These are phyloP conservation scores for Colletotrichum liriopes DNA, from an alignment of 2,329 filamentous ascomycete genomes.

Conservation along the genomic window DNA sequence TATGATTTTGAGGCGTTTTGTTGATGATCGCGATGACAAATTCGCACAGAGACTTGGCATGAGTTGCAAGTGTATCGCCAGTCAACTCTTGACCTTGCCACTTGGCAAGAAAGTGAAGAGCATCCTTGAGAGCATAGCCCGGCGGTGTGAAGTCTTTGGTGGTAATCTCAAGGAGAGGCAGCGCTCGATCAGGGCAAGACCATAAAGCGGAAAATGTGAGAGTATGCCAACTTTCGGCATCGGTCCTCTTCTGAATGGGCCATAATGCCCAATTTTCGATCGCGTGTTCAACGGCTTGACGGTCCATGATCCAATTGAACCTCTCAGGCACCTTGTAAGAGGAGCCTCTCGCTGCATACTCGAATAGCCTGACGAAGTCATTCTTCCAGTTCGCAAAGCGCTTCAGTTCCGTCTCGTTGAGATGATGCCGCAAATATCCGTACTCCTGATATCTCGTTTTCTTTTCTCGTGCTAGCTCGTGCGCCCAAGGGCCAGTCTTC, in stretches of 20 bases:
- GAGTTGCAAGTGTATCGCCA: not conserved
- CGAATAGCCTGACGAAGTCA: slow-evolving; percentile 11
- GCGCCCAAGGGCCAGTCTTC: not conserved
- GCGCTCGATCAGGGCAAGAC: slow-evolving; percentile 51
- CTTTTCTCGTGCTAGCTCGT: not conserved
- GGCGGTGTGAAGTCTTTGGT: slow-evolving; percentile 55
- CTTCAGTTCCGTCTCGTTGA: slow-evolving; percentile 25
- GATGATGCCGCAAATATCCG: slow-evolving; percentile 39
- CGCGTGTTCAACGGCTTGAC: slow-evolving; percentile 48
- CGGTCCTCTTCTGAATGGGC: slow-evolving; percentile 8
- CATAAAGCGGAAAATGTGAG: slow-evolving; percentile 56
- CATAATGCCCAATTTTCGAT: slow-evolving; percentile 45
- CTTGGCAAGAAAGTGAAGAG: slow-evolving; percentile 51
- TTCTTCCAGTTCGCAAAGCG: slow-evolving; percentile 41
- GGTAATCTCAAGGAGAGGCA: slow-evolving; percentile 55
- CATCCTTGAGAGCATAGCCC: slow-evolving; percentile 57
- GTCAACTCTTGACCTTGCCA: slow-evolving; percentile 29
- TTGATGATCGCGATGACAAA: slow-evolving; percentile 38
- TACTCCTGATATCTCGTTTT: slow-evolving; percentile 44
- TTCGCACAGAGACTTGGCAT: slow-evolving; percentile 46
- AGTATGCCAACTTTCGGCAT: slow-evolving; percentile 48
- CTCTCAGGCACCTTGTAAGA: slow-evolving; percentile 11
- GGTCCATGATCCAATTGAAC: slow-evolving; percentile 50
- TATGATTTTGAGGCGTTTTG: slow-evolving; percentile 46
- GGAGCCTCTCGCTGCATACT: not conserved